Evolutionary conservation across 352 stramenopile species (phyloP).

Genomic region (Phytopythium kandeliae): DNA sequence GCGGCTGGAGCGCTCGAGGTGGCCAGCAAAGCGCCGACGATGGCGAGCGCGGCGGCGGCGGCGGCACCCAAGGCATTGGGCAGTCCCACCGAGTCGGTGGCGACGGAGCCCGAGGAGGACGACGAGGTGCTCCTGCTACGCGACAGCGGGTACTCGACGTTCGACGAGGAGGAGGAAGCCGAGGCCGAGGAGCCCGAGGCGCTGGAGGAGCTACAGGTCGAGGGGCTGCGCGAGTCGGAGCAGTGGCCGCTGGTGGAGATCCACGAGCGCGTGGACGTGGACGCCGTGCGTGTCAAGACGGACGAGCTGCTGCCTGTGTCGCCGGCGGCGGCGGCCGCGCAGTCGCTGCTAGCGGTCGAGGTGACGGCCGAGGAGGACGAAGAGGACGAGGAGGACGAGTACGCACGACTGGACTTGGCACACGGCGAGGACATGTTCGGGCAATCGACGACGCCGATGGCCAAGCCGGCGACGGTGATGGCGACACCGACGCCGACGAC

Average conservation of each 20-base stretch:
- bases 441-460: conserved; percentile 12
- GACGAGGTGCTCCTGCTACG: conserved; percentile 16
- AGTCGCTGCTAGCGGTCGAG: neutral
- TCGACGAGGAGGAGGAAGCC: conserved; percentile 24
- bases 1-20: too few relatives aligned
- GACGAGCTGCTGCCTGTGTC: conserved; percentile 1
- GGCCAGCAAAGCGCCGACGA: neutral
- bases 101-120: conserved; percentile 41
- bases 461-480: too few relatives aligned
- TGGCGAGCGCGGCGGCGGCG: too few relatives aligned
- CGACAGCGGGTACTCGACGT: conserved; percentile 28
- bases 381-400: too few relatives aligned
- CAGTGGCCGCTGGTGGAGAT: conserved; percentile 7
- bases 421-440: conserved; percentile 16
- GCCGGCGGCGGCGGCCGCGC: neutral
- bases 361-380: neutral
- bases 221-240: conserved; percentile 1
- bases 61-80: conserved; percentile 13
- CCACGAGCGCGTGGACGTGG: conserved; percentile 10
- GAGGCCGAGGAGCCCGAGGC: conserved; percentile 13
- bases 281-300: conserved; percentile 9
- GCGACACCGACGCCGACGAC: too few relatives aligned
- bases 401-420: conserved; percentile 6
- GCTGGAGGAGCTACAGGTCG: neutral
- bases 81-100: conserved; percentile 28